Evolutionary conservation across 1,284 basidiomycete genomes (phyloP).

Genomic region (Tilletiopsis washingtonensis): DNA sequence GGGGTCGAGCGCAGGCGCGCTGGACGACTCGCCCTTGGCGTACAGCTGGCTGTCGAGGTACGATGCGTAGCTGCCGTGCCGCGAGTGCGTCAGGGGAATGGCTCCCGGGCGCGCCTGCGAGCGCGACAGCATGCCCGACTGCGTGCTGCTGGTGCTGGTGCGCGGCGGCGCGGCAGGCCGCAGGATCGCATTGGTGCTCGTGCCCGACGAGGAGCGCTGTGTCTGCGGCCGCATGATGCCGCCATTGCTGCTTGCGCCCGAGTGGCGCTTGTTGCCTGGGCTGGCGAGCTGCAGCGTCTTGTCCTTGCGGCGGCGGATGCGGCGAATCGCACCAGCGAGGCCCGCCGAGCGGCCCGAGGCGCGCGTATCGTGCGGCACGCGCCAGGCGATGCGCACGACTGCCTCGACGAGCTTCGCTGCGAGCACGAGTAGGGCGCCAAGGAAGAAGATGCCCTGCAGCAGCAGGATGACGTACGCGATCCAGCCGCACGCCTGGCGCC

Average conservation of each 20-base stretch:
- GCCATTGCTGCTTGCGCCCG: not conserved
- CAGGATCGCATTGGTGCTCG: too few species aligned
- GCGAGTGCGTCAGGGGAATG: conserved; percentile 24
- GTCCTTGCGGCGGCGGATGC: conserved; percentile 22
- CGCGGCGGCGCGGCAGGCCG: too few species aligned
- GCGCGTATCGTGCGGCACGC: conserved; percentile 69
- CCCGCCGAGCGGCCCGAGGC: conserved; percentile 23
- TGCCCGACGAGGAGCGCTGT: not conserved
- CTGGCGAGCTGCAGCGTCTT: conserved; percentile 23
- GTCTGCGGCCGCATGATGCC: not conserved
- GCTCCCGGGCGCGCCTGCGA: conserved; percentile 14
- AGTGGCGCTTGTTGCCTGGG: too few species aligned
- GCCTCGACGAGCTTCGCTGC: conserved; percentile 77
- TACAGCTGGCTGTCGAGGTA: conserved; percentile 27
- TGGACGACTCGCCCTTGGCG: not conserved
- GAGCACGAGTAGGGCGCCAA: conserved; percentile 71
- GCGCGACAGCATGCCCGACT: conserved; percentile 3
- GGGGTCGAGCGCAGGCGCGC: not conserved
- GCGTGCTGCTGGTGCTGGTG: conserved; percentile 9
- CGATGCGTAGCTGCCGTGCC: conserved; percentile 28
- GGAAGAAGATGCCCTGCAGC: conserved; percentile 74
- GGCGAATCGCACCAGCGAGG: conserved; percentile 28
- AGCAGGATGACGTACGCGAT: conserved; percentile 84
- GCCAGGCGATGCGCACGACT: conserved; percentile 66
- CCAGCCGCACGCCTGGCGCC: conserved; percentile 58